Percentiles rank a stretch among this genome's conserved stretches.
These are phyloP conservation scores for Ceratocystis albifundus DNA, from an alignment of 2,329 filamentous ascomycete species.

Conservation along the genomic window DNA sequence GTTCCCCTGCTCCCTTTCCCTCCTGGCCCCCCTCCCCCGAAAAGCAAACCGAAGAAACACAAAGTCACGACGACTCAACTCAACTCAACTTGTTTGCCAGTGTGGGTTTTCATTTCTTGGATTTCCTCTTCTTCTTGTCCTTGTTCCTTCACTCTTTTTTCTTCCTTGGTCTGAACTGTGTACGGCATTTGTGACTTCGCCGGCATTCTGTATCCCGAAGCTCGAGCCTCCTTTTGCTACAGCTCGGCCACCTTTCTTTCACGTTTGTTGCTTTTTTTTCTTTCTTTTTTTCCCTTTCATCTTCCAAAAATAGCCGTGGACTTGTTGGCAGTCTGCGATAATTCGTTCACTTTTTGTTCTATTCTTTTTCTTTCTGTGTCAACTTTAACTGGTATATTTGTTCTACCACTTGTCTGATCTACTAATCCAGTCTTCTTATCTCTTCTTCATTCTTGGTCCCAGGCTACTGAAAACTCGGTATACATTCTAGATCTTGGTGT, in stretches of 20 bases:
- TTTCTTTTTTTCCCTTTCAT: conserved; percentile 10
- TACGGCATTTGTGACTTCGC: background rate
- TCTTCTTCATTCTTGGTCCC: background rate
- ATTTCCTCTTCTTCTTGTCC: background rate
- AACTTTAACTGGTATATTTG: background rate
- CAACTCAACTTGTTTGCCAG: background rate
- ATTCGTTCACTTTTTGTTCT: conserved; percentile 12
- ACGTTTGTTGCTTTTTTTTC: conserved; percentile 1
- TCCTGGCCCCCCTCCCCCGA: background rate
- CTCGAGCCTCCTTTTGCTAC: background rate
- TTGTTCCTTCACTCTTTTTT: background rate
- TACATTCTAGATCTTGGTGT: background rate
- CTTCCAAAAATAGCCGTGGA: background rate
- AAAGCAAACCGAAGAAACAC: background rate
- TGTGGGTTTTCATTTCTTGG: background rate
- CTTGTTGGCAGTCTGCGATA: conserved; percentile 7
- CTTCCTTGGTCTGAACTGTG: background rate
- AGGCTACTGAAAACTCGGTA: background rate
- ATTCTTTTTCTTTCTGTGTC: conserved; percentile 13
- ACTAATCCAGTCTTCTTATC: background rate
- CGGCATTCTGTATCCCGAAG: background rate
- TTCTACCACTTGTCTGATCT: background rate
- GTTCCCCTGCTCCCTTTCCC: background rate
- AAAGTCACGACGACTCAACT: background rate
- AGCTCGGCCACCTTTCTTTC: background rate